phyloP scores from a whole-genome alignment of 306 rosid species.

The Cicer cuneatum region DNA sequence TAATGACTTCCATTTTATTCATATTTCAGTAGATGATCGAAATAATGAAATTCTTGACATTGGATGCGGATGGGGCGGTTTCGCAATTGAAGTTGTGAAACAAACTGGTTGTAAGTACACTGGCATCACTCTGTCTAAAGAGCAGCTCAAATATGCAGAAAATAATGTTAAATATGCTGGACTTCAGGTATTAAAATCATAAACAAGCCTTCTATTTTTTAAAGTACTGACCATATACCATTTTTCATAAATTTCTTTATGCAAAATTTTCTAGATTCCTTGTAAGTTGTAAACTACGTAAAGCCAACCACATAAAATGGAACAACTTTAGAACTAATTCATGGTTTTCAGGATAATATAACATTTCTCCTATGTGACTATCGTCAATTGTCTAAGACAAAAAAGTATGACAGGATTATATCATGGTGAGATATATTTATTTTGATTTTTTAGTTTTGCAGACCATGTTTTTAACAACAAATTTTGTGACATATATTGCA shows the following conservation, averaged over 20 bases:
- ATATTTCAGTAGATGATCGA: conserved; percentile 10
- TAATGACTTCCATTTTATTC: neutral
- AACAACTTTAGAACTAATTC: too few species aligned
- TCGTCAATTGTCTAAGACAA: conserved; percentile 65
- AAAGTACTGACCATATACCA: neutral
- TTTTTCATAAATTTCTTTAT: too few species aligned
- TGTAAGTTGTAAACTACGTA: too few species aligned
- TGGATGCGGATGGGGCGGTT: conserved; percentile 93
- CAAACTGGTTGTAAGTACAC: conserved; percentile 82
- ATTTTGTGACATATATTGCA: conserved; percentile 3
- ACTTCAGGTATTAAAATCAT: conserved; percentile 62
- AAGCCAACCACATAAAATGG: too few species aligned
- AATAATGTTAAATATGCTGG: conserved; percentile 69
- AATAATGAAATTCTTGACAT: conserved; percentile 83
- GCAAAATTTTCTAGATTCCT: too few species aligned
- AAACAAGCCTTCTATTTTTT: neutral
- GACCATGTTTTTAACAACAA: neutral
- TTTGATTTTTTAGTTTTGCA: neutral
- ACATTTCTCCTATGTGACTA: conserved; percentile 80
- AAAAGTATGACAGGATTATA: conserved; percentile 74
- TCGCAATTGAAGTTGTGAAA: conserved; percentile 78
- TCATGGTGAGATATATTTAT: conserved; percentile 64
- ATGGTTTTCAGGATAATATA: conserved; percentile 59
- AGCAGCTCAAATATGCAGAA: conserved; percentile 74
- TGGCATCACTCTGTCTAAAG: conserved; percentile 77